Base-by-base conservation (phyloP, 176 grass and related monocot genomes). In the Typha latifolia region DNA sequence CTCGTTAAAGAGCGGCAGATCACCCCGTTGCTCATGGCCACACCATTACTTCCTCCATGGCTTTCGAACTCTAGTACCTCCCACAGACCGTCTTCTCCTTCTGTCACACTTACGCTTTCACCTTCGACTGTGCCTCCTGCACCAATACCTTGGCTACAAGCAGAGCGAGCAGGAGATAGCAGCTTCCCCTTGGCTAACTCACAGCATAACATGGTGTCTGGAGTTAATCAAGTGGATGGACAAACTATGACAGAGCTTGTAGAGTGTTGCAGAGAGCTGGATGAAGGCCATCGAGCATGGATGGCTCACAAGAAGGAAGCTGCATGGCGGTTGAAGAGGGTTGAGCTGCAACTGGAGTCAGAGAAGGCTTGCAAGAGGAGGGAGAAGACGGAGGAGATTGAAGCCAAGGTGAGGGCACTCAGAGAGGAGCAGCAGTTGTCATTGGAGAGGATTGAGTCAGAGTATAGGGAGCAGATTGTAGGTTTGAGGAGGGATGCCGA, bases 311-410 rank as follows among this genome's bases (percentile, higher is more conserved):
- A 88, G 61, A 86, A 89, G 56, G 95, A 99, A 53, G 89, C 89
- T 3, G 73, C 86, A 23, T 99, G 95, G 95, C 68, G 94, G 70
- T 76, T 99, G 14, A 87, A 85, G 73, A 71, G 94, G 43, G 86
- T 99, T 16, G 94, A 99, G 64, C 83, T 93, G 78, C 95, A 99
- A 75, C 81, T 99, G 76, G 79, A 87, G 61, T 83, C 84, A 47
- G 95, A 93, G 81, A 85, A 88, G 15, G 79, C 77, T 15, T 74
- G 65, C 73, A 83, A 85, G 66, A 79, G 95, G 49, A 85, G 95
- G 11, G 95, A 93, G 63, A 85, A 77, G 23, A 72, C 81, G 67
- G 89, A 94, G 73, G 89, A 87, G 56, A 89, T 83, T 67, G 95
- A 90, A 61, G 86, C 84, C 12, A 90, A 85, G 79, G 83, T 90